phyloP scores from a whole-genome alignment of 2,329 filamentous ascomycete species.

The Colletotrichum sp. region DNA sequence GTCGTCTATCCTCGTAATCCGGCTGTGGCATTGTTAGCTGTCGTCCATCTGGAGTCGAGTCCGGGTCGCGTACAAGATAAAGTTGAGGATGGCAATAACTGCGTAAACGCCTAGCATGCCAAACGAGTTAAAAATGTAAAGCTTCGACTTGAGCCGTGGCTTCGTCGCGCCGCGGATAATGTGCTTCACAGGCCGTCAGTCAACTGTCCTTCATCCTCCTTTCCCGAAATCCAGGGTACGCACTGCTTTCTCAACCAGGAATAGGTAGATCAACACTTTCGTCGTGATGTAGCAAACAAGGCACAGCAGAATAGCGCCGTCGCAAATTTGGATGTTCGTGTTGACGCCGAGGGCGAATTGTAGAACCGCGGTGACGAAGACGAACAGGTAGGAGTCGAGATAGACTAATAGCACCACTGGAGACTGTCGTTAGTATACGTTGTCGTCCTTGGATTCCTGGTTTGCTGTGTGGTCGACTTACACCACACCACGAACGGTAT shows the following conservation, averaged over 20 bases:
- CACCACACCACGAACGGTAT: conserved; percentile 48
- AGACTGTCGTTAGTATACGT: background rate
- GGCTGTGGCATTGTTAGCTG: conserved; percentile 38
- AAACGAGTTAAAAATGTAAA: conserved; percentile 66
- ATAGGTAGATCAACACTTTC: conserved; percentile 69
- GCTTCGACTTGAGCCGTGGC: conserved; percentile 55
- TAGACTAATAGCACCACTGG: conserved; percentile 66
- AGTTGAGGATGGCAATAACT: conserved; percentile 60
- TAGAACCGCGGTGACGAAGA: conserved; percentile 60
- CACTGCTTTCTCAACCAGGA: conserved; percentile 68
- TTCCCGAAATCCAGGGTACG: conserved; percentile 22
- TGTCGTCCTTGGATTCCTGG: no score
- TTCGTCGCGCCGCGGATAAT: conserved; percentile 60
- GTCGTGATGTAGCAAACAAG: conserved; percentile 66
- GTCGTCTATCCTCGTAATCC: conserved; percentile 59
- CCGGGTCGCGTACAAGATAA: conserved; percentile 57
- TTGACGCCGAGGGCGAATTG: conserved; percentile 63
- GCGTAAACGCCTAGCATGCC: conserved; percentile 54
- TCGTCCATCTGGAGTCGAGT: background rate
- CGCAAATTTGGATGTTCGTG: conserved; percentile 52
- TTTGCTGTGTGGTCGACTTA: conserved; percentile 29
- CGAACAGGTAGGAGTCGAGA: conserved; percentile 63
- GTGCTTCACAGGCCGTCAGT: conserved; percentile 41
- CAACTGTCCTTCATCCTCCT: background rate
- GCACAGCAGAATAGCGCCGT: conserved; percentile 63